Evolutionary conservation across 208 protist species (phyloP), one percentile per base, ranked within the genome.

Genomic region (Crithidia acanthocephali): DNA sequence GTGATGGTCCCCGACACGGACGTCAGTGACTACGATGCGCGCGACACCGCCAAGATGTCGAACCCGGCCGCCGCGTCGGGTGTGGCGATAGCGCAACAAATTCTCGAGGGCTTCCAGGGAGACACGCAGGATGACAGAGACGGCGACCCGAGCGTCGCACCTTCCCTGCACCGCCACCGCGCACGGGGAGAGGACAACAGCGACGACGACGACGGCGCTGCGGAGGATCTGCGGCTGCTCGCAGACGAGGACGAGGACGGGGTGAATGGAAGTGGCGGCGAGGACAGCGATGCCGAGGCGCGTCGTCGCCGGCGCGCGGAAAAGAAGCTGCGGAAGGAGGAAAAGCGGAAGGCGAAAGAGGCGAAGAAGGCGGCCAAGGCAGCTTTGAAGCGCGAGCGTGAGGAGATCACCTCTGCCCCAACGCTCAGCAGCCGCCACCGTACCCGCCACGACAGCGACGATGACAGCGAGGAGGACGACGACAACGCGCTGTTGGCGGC

Each of bases 1-100:
- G 80, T 85, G 1, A 61, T 88, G 22, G 81, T 95, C 23, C 75
- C 77, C 3, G 73, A 84, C 3, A 23, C 35, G 10, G 79, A 89
- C 69, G 77, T 93, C 16, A 67, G 61, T 23, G 83, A 87, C 18
- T 95, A 83, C 71, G 81, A 92, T 68, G 74, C 80, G 40, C 67
- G 67, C 40, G 81, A 93, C 64, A 63, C 59, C 1, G 72, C 23
- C 6, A 88, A 90, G 66, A 73, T 73, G 30, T 78, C 64, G 6
- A 52, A 93, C 52, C 86, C 86, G 0, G 85, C 76, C 2, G 87
- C 81, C 2, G 85, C 72, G 25, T 74, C 53, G 2, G 91, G 91
- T 47, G 88, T 93, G 8, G 72, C 61, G 1, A 66, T 83, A 35
- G 91, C 91, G 9, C 62, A 75, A 35, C 79, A 84, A 23, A 86